A percentile compares a stretch with the other conserved stretches of the same genome.
Conservation (phyloP, 1,284 basidiomycete species). For the Ganoderma lingzhi region DNA sequence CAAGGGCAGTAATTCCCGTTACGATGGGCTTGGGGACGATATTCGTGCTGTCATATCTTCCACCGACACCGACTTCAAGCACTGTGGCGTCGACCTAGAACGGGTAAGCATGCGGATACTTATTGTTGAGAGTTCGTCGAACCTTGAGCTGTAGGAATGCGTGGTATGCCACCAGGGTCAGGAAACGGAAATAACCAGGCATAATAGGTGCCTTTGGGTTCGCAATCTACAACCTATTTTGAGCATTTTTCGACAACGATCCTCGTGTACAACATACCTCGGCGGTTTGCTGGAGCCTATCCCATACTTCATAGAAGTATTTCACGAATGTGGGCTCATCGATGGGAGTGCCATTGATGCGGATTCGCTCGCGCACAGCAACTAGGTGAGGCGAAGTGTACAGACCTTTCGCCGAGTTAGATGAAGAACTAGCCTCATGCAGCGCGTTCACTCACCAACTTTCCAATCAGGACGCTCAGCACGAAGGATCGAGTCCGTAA, state of each 20-base stretch:
- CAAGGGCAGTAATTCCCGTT: slow-evolving; percentile 91
- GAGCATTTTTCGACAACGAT: background rate
- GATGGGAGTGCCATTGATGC: slow-evolving; percentile 91
- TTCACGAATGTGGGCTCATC: slow-evolving; percentile 89
- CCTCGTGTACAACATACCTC: slow-evolving; percentile 51
- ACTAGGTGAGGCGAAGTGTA: slow-evolving; percentile 98
- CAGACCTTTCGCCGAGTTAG: slow-evolving; percentile 61
- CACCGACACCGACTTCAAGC: slow-evolving; percentile 97
- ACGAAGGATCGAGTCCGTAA: slow-evolving; percentile 81
- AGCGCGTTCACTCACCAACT: slow-evolving; percentile 58
- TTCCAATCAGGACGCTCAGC: slow-evolving; percentile 72
- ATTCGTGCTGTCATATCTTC: slow-evolving; percentile 96
- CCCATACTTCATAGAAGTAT: slow-evolving; percentile 98
- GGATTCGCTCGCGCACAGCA: slow-evolving; percentile 94
- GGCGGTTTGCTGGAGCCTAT: slow-evolving; percentile 78
- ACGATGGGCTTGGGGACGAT: slow-evolving; percentile 91
- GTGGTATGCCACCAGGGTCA: slow-evolving; percentile 95
- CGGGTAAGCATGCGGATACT: background rate
- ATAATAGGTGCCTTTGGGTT: slow-evolving; percentile 69
- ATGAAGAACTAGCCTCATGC: background rate
- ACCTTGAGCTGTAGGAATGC: slow-evolving; percentile 84
- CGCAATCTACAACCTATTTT: slow-evolving; percentile 50
- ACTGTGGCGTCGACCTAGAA: slow-evolving; percentile 84
- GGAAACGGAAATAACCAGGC: slow-evolving; percentile 94
- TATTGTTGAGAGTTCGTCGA: background rate